A percentile compares a stretch with the other conserved stretches of the same genome.
Evolutionary conservation across 495 filamentous ascomycete species (phyloP).

Genomic region (Barbatosphaeria neglecta): DNA sequence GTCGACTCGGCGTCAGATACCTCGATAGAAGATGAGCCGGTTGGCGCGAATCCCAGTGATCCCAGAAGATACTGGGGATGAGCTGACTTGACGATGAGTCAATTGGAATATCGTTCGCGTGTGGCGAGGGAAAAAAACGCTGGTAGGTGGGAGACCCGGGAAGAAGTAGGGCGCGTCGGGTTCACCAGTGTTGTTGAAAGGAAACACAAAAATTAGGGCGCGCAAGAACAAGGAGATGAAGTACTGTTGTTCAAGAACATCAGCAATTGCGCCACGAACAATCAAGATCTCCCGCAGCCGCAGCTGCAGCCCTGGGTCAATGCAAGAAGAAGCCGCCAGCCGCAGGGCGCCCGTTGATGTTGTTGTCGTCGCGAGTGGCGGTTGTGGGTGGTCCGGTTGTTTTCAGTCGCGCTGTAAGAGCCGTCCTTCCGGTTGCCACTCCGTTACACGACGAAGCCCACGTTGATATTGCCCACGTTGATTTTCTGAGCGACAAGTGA

Average conservation of each 20-base stretch:
- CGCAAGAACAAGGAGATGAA: not conserved
- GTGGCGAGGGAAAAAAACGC: not conserved
- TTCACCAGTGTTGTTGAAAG: not conserved
- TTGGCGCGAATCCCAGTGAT: not conserved
- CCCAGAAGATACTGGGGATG: not conserved
- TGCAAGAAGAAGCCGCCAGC: not conserved
- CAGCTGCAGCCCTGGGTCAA: not conserved
- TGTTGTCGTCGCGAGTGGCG: too few species aligned
- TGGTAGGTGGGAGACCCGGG: not conserved
- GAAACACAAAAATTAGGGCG: not conserved
- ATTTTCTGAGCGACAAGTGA: too few species aligned
- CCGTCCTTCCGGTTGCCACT: too few species aligned
- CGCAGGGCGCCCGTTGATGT: not conserved
- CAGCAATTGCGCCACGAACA: not conserved
- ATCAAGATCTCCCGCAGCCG: not conserved
- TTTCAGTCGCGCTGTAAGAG: too few species aligned
- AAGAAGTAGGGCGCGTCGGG: not conserved
- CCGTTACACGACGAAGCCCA: too few species aligned
- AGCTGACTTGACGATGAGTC: too few species aligned
- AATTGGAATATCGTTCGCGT: not conserved
- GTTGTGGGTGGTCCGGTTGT: too few species aligned
- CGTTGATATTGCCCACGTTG: too few species aligned
- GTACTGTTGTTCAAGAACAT: not conserved
- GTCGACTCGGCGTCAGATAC: constrained; percentile 2
- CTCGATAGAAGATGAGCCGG: not conserved